A percentile compares a stretch with the other conserved stretches of the same genome.
phyloP scores from a whole-genome alignment of 2,329 filamentous ascomycete genomes.

The Capronia coronata region DNA sequence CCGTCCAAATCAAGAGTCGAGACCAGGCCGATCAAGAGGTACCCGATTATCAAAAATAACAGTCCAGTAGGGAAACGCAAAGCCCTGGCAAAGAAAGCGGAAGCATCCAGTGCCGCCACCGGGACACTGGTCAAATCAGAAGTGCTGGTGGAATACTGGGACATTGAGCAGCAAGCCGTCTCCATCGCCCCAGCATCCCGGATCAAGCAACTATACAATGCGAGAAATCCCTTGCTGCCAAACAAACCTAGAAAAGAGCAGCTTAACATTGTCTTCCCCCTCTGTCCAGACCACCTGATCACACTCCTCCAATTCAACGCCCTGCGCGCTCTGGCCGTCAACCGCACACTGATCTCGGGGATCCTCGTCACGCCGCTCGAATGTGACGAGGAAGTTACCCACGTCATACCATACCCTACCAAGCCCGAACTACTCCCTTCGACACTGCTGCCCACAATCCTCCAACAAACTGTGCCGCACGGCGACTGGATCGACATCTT shows the following conservation, averaged over 20 bases:
- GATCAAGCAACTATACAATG: constrained; percentile 7
- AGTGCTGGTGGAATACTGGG: constrained; percentile 5
- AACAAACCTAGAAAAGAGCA: constrained; percentile 1
- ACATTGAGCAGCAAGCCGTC: constrained; percentile 2
- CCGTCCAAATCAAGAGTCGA: not conserved
- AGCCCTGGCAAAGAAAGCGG: constrained; percentile 7
- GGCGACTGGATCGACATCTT: constrained; percentile 41
- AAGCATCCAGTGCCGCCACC: constrained; percentile 2
- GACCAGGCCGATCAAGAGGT: not conserved
- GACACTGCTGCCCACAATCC: constrained; percentile 32
- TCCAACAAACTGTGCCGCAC: constrained; percentile 38
- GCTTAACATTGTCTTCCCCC: constrained; percentile 28
- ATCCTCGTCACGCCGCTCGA: constrained; percentile 7
- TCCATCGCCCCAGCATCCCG: constrained; percentile 5
- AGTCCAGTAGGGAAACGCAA: constrained; percentile 8
- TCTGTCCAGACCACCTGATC: constrained; percentile 40
- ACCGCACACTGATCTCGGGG: constrained; percentile 2
- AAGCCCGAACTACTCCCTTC: constrained; percentile 7
- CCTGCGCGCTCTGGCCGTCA: constrained; percentile 23
- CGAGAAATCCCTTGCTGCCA: constrained; percentile 5
- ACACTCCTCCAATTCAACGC: constrained; percentile 41
- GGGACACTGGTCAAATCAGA: constrained; percentile 5
- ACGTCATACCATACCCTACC: constrained; percentile 2
- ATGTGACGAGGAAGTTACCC: constrained; percentile 1
- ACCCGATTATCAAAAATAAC: constrained; percentile 1